Percentiles rank a stretch among this genome's conserved stretches.
phyloP scores from a whole-genome alignment of 2,329 filamentous ascomycete genomes.

The Epichloe hybrida region DNA sequence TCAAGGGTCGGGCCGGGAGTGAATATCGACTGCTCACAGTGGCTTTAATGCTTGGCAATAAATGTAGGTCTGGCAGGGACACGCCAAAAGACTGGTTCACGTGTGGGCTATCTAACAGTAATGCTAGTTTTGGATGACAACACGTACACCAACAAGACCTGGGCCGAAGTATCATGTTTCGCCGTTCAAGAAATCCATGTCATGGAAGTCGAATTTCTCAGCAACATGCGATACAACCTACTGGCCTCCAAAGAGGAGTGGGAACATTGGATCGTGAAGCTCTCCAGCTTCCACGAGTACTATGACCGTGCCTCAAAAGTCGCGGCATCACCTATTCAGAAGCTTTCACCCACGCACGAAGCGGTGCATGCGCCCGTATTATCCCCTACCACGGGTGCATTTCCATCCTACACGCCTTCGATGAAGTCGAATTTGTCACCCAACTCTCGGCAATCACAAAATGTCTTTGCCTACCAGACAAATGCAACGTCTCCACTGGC shows the following conservation, averaged over 20 bases:
- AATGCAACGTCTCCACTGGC: slow-evolving; percentile 35
- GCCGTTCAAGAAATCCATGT: slow-evolving; percentile 91
- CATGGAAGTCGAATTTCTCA: slow-evolving; percentile 99
- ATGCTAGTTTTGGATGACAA: slow-evolving; percentile 82
- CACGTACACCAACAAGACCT: slow-evolving; percentile 98
- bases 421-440: slow-evolving; percentile 27
- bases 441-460: slow-evolving; percentile 21
- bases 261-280: slow-evolving; percentile 72
- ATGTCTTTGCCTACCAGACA: slow-evolving; percentile 26
- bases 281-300: slow-evolving; percentile 72
- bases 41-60: slow-evolving; percentile 94
- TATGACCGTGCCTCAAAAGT: slow-evolving; percentile 53
- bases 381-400: slow-evolving; percentile 32
- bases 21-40: slow-evolving; percentile 89
- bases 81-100: not conserved
- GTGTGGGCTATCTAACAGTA: not conserved
- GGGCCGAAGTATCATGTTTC: slow-evolving; percentile 94
- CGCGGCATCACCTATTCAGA: slow-evolving; percentile 26
- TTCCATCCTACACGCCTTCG: slow-evolving; percentile 21
- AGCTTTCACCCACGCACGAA: slow-evolving; percentile 27
- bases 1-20: slow-evolving; percentile 84
- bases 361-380: slow-evolving; percentile 31
- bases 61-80: slow-evolving; percentile 47
- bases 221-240: slow-evolving; percentile 93
- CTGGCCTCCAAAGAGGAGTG: slow-evolving; percentile 78